Evolutionary conservation across 2,329 filamentous ascomycete genomes (phyloP).

Genomic region (Tolypocladium tundrense): DNA sequence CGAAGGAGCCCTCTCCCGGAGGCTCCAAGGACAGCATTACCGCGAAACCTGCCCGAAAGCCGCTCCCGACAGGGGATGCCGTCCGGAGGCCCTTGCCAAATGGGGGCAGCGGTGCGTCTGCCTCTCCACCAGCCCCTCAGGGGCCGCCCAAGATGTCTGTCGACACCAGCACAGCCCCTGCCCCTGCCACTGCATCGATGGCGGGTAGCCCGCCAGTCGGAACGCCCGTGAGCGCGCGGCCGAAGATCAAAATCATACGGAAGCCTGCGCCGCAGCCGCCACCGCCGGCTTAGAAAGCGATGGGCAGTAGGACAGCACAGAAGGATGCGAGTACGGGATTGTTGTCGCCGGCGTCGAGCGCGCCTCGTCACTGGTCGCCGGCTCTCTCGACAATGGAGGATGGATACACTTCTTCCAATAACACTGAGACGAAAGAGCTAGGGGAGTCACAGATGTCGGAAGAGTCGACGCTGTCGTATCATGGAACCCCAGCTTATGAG

Average conservation of each 20-base stretch:
- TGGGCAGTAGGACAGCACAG: not conserved
- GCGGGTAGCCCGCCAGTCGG: constrained; percentile 12
- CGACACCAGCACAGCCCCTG: constrained; percentile 10
- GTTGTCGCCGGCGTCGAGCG: not conserved
- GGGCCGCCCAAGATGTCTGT: constrained; percentile 16
- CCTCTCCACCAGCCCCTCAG: constrained; percentile 12
- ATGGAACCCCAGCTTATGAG: not conserved
- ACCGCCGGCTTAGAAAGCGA: constrained; percentile 9
- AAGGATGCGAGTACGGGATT: not conserved
- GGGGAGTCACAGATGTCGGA: not conserved
- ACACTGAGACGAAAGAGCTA: not conserved
- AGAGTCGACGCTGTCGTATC: not conserved
- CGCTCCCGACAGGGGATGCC: constrained; percentile 20
- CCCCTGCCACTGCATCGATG: constrained; percentile 10
- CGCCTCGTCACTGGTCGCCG: not conserved
- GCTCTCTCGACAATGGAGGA: not conserved
- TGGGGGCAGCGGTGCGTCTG: constrained; percentile 9
- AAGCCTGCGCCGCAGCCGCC: constrained; percentile 20
- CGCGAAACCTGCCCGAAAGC: constrained; percentile 25
- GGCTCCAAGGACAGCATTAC: constrained; percentile 18
- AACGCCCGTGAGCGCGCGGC: constrained; percentile 15
- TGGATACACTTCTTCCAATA: not conserved
- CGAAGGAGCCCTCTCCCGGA: constrained; percentile 14
- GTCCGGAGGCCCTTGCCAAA: constrained; percentile 21
- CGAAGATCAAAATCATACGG: constrained; percentile 28